Evolutionary conservation across 2,329 filamentous ascomycete species (phyloP), one percentile per base, ranked within the genome.

Genomic region (Sporothrix pseudoabietina): DNA sequence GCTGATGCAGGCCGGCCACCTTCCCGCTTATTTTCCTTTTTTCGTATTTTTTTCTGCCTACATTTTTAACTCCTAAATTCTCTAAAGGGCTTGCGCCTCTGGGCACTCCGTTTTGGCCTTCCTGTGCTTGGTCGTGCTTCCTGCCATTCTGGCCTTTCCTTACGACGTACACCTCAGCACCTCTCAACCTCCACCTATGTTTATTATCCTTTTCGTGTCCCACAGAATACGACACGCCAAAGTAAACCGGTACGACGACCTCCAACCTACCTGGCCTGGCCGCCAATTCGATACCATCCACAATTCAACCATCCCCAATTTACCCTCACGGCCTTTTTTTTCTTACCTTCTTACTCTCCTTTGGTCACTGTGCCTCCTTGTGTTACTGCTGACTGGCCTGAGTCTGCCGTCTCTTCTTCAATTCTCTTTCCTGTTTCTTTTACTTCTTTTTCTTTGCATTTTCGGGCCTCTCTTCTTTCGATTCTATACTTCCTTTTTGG

Each of bases 1-100:
- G 77, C 77, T 77, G 78, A 74, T 77, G 74, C 76, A 76, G 77
- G 78, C 63, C 49, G 77, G 78, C 63, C 49, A 63, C 69, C 30
- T 59, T 35, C 16, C 55, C 55, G 55, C 55, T 35, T 59, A n/a
- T 35, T 71, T 61, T 54, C 69, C 69, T 65, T 66, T 65, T 78
- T 75, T 74, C 72, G 73, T 63, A 59, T 72, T 72, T 49, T 71
- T 71, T 54, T 68, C 63, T 52, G 70, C 54, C 44, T 63, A 55
- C 55, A 44, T 6, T n/a, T 47, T 65, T 63, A 52, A 69, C 54
- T 69, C 14, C 63, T 35, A 5, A 35, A 35, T 35, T 35, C 35
- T 8, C 35, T 35, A 35, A 26, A 26, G 26, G n/a, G n/a, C 35
- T 4, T 35, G 35, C 35, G 7, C 44, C 14, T 19, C 14, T 16